Percentiles rank a stretch among this genome's conserved stretches.
These are phyloP conservation scores for Saitoella complicata DNA, from an alignment of 805 yeast genomes.

Conservation along the genomic window DNA sequence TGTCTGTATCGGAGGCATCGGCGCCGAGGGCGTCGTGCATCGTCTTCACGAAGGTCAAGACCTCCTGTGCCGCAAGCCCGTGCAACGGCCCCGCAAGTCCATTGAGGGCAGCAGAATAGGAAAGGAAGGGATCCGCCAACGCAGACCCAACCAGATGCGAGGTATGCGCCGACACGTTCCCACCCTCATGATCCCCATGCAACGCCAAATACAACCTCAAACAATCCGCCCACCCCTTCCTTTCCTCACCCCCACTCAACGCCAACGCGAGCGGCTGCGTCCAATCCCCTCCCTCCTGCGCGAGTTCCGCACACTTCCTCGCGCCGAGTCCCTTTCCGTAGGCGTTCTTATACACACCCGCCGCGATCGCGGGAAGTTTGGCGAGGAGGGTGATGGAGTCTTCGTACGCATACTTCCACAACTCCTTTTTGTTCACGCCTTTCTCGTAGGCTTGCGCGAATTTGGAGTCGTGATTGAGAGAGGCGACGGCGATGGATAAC, in stretches of 20 bases:
- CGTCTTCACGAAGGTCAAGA: slow-evolving; percentile 61
- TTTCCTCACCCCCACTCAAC: slow-evolving; percentile 33
- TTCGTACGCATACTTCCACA: slow-evolving; percentile 64
- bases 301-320: too few species aligned
- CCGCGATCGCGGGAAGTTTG: slow-evolving; percentile 58
- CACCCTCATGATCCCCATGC: slow-evolving; percentile 84
- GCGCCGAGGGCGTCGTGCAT: slow-evolving; percentile 52
- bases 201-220: slow-evolving; percentile 68
- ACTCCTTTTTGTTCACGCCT: slow-evolving; percentile 51
- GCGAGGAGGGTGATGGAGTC: slow-evolving; percentile 57
- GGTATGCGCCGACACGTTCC: slow-evolving; percentile 76
- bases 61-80: slow-evolving; percentile 82
- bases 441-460: slow-evolving; percentile 58
- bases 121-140: slow-evolving; percentile 58
- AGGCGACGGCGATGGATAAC: slow-evolving; percentile 56
- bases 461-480: slow-evolving; percentile 52
- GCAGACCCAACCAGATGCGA: slow-evolving; percentile 71
- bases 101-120: slow-evolving; percentile 67
- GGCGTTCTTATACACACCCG: slow-evolving; percentile 54
- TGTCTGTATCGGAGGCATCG: slow-evolving; percentile 48
- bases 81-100: slow-evolving; percentile 81
- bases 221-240: slow-evolving; percentile 57
- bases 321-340: slow-evolving; percentile 12
- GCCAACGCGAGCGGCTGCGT: too few species aligned
- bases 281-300: too few species aligned